These are phyloP conservation scores for Pelargonium fulgidum DNA, from an alignment of 441 rosid genomes.

Conservation along the genomic window DNA sequence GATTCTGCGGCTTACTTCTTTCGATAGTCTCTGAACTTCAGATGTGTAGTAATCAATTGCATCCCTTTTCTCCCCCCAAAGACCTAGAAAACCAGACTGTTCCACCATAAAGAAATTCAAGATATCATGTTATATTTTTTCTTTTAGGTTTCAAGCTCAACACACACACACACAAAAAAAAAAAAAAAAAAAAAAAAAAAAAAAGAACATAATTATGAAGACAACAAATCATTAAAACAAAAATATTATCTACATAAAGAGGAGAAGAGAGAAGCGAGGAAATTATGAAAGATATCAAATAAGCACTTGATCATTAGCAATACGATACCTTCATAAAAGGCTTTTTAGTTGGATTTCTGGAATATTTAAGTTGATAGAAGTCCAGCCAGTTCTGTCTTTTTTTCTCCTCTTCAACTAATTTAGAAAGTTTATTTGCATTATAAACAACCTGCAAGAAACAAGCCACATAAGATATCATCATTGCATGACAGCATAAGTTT, in stretches of 20 bases:
- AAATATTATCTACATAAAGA: too few relatives aligned
- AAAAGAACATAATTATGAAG: neutral
- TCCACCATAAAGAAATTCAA: neutral
- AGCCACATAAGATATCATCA: neutral
- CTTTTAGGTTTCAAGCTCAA: neutral
- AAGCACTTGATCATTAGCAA: neutral
- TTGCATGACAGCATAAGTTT: neutral
- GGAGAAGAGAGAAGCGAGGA: neutral
- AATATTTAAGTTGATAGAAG: constrained; percentile 61
- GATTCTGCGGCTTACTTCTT: constrained; percentile 47
- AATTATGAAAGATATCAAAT: neutral
- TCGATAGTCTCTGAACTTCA: constrained; percentile 58
- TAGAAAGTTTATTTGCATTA: constrained; percentile 80
- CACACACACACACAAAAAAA: too few relatives aligned
- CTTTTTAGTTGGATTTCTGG: constrained; percentile 44
- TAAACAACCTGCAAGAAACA: constrained; percentile 54
- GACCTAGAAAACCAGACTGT: constrained; percentile 87
- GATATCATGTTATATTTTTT: neutral
- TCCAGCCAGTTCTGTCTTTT: constrained; percentile 81
- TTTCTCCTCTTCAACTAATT: constrained; percentile 60
- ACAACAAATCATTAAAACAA: neutral
- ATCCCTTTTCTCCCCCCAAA: constrained; percentile 70
- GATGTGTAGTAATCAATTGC: constrained; percentile 53
- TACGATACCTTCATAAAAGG: constrained; percentile 58
- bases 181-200: constrained; percentile 13